phyloP scores from a whole-genome alignment of 768 basidiomycete genomes.

The Lactarius tabidus region DNA sequence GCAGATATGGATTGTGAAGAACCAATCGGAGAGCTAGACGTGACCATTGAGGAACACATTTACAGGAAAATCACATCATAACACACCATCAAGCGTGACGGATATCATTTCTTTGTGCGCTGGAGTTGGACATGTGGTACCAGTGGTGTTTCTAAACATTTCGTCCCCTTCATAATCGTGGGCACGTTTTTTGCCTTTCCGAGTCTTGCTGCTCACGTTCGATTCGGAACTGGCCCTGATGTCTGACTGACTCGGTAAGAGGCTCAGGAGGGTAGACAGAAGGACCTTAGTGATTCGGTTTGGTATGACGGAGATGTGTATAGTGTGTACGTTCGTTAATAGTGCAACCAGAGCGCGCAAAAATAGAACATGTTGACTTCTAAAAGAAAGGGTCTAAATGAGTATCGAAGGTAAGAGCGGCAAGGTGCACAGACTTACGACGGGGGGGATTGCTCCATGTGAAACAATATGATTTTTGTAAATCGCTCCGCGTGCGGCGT shows the following conservation, averaged over 20 bases:
- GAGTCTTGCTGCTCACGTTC: slow-evolving; percentile 33
- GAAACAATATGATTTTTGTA: slow-evolving; percentile 49
- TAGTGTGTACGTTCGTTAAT: slow-evolving; percentile 14
- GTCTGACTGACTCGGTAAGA: slow-evolving; percentile 31
- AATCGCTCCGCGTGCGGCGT: slow-evolving; percentile 53
- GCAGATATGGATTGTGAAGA: slow-evolving; percentile 48
- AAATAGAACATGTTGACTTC: slow-evolving; percentile 18
- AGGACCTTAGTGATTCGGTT: slow-evolving; percentile 24
- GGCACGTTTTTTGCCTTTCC: slow-evolving; percentile 64
- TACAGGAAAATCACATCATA: slow-evolving; percentile 6
- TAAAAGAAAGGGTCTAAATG: slow-evolving; percentile 12
- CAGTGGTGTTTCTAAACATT: slow-evolving; percentile 49
- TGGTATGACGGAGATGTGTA: slow-evolving; percentile 16
- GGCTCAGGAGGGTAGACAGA: slow-evolving; percentile 18
- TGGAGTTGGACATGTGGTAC: slow-evolving; percentile 45
- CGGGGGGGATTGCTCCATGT: slow-evolving; percentile 53
- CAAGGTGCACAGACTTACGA: slow-evolving; percentile 39
- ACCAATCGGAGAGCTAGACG: slow-evolving; percentile 42
- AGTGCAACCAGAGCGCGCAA: slow-evolving; percentile 17
- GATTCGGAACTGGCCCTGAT: slow-evolving; percentile 29
- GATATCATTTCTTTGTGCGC: slow-evolving; percentile 54
- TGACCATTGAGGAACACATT: background rate
- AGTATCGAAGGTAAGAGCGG: slow-evolving; percentile 1
- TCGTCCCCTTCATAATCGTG: slow-evolving; percentile 75
- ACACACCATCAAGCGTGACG: slow-evolving; percentile 54